phyloP scores from a whole-genome alignment of 2,329 filamentous ascomycete species.

The Bertia moriformis region DNA sequence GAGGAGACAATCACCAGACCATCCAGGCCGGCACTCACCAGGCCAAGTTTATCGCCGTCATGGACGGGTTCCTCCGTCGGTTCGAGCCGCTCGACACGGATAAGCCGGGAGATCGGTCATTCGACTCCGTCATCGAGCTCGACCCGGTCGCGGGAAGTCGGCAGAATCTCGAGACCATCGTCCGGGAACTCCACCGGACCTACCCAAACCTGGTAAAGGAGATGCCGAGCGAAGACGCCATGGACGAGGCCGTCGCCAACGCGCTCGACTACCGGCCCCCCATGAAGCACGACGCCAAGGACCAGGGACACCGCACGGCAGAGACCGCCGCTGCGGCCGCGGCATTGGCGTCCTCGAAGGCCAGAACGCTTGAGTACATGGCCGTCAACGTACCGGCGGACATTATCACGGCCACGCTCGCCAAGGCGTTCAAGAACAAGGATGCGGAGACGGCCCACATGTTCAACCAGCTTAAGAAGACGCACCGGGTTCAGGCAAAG shows the following conservation, averaged over 20 bases:
- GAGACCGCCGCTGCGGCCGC: slow-evolving; percentile 15
- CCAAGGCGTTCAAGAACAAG: slow-evolving; percentile 50
- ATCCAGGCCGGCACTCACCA: slow-evolving; percentile 70
- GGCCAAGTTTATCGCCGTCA: slow-evolving; percentile 70
- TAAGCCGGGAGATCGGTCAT: slow-evolving; percentile 62
- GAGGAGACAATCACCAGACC: slow-evolving; percentile 94
- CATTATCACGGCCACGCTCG: slow-evolving; percentile 42
- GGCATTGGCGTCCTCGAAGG: too few relatives aligned
- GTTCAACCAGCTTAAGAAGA: slow-evolving; percentile 61
- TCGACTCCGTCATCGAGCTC: slow-evolving; percentile 74
- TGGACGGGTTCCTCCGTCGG: slow-evolving; percentile 81
- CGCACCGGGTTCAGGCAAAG: slow-evolving; percentile 61
- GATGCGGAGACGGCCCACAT: slow-evolving; percentile 41
- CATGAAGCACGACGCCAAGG: slow-evolving; percentile 60
- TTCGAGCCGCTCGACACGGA: slow-evolving; percentile 65
- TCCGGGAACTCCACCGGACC: slow-evolving; percentile 55
- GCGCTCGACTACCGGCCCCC: slow-evolving; percentile 68
- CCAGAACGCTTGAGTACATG: slow-evolving; percentile 49
- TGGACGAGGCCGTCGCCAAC: slow-evolving; percentile 65
- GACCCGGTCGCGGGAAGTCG: slow-evolving; percentile 66
- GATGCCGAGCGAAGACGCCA: slow-evolving; percentile 56
- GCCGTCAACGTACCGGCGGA: slow-evolving; percentile 35
- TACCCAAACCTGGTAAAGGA: slow-evolving; percentile 65
- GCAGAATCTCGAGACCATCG: slow-evolving; percentile 68
- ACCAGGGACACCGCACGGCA: too few relatives aligned